phyloP scores from a whole-genome alignment of 257 asterid genomes.

The Oldenlandia corymbosa region DNA sequence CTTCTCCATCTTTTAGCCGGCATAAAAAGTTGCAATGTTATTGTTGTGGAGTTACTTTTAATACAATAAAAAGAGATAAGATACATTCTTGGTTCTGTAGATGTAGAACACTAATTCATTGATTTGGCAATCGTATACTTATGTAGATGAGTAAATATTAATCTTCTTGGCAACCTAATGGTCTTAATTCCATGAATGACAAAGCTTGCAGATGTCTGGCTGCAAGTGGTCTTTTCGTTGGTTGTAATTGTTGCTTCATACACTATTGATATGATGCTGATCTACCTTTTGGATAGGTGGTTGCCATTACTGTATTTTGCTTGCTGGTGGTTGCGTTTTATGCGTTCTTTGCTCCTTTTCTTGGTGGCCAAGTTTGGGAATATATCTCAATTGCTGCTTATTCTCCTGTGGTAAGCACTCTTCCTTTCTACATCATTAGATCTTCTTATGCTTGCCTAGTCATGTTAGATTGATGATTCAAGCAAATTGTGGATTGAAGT shows the following conservation, averaged over 20 bases:
- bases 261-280: not conserved
- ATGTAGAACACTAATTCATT: too few species aligned
- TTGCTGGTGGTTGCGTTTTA: slow-evolving; percentile 84
- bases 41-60: not conserved
- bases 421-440: slow-evolving; percentile 12
- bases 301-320: slow-evolving; percentile 89
- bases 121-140: not conserved
- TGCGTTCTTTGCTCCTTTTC: slow-evolving; percentile 95
- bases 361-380: slow-evolving; percentile 87
- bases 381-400: slow-evolving; percentile 62
- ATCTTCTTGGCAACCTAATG: too few species aligned
- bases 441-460: not conserved
- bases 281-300: slow-evolving; percentile 44
- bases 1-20: not conserved
- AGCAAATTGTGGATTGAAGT: not conserved
- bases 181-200: too few species aligned
- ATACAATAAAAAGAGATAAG: not conserved
- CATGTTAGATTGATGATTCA: too few species aligned
- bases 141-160: not conserved
- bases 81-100: too few species aligned
- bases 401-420: slow-evolving; percentile 81
- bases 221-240: too few species aligned
- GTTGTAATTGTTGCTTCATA: not conserved
- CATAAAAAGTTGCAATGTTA: too few species aligned
- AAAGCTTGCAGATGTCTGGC: too few species aligned